Conservation (phyloP, 1,284 basidiomycete species). For the Dichomitus squalens region DNA sequence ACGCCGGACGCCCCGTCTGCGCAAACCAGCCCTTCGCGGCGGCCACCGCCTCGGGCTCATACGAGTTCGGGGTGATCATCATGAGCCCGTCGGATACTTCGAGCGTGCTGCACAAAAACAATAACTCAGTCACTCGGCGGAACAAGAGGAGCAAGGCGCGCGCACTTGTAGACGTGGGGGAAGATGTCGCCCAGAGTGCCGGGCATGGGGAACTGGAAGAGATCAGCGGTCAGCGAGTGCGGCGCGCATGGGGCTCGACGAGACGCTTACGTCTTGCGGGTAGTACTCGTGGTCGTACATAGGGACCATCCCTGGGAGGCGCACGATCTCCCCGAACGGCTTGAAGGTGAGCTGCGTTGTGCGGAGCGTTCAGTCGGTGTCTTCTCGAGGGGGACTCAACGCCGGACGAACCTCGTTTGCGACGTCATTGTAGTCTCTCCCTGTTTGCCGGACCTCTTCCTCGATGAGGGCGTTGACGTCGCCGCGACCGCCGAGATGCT, state of each 20-base stretch:
- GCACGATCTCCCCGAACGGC: conserved; percentile 8
- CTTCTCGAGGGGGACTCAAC: neutral
- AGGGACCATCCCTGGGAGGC: conserved; percentile 22
- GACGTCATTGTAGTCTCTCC: conserved; percentile 12
- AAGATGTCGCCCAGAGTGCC: neutral
- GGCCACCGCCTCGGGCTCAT: conserved; percentile 22
- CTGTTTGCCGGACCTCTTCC: conserved; percentile 13
- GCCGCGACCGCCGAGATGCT: conserved; percentile 17
- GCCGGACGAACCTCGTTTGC: conserved; percentile 10
- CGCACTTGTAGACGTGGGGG: conserved; percentile 17
- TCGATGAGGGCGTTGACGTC: conserved; percentile 19
- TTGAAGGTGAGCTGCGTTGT: conserved; percentile 13
- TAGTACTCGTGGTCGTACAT: conserved; percentile 28
- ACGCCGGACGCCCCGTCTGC: conserved; percentile 11
- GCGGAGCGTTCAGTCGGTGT: neutral
- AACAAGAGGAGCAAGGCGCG: neutral
- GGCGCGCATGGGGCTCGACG: too few species aligned
- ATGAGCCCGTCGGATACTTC: conserved; percentile 15
- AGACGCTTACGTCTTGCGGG: conserved; percentile 24
- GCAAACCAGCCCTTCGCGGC: conserved; percentile 13
- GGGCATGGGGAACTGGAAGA: neutral
- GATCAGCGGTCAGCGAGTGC: conserved; percentile 5
- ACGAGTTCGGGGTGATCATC: conserved; percentile 16
- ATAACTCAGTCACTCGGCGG: neutral
- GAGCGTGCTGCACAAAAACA: neutral